Base-by-base conservation (phyloP, 306 rosid genomes). In the Vigna radiata region DNA sequence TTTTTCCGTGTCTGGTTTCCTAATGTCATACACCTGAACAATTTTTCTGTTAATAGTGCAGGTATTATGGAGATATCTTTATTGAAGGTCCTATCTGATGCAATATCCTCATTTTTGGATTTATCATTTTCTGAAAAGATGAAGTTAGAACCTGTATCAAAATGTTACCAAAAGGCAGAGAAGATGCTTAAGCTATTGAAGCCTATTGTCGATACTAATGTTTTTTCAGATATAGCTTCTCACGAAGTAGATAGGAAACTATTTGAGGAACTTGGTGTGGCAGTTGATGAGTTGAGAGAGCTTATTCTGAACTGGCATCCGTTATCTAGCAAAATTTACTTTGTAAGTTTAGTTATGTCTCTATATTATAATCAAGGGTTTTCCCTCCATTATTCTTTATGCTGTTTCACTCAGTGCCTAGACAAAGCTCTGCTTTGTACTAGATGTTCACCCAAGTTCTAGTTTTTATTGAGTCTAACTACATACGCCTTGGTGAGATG, bases 31-130 rank as follows among this genome's bases (percentile, higher is more conserved):
- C 33, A 70, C 16, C 46, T 76, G 33, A 65, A 21, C 33, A 14
- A 77, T 1, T 53, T 41, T 53, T 68, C 82, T 64, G 66, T 65
- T 73, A 70, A 66, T 79, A 82, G 80, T 66, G 70, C 87, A 93
- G 96, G 95, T 77, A 78, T 53, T 62, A 93, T 93, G 98, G 95
- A 87, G 90, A 82, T 84, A 83, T 83, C 93, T 29, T 53, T 85
- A 67, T 73, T 91, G 53, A 89, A 86, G 63, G 82, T 78, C 53
- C 88, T 93, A 64, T 91, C 89, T 19, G 79, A 85, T 54, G 89
- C 73, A 62, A 85, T 91, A 77, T 83, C 98, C 56, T 88, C 93
- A 27, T 89, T 83, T 84, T 84, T 80, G 49, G 83, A 78, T 69
- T 72, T 86, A 73, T 73, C 93, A 19, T 77, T 85, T 59, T 78